phyloP scores from a whole-genome alignment of 805 yeast genomes.

The Candida krabiensis region DNA sequence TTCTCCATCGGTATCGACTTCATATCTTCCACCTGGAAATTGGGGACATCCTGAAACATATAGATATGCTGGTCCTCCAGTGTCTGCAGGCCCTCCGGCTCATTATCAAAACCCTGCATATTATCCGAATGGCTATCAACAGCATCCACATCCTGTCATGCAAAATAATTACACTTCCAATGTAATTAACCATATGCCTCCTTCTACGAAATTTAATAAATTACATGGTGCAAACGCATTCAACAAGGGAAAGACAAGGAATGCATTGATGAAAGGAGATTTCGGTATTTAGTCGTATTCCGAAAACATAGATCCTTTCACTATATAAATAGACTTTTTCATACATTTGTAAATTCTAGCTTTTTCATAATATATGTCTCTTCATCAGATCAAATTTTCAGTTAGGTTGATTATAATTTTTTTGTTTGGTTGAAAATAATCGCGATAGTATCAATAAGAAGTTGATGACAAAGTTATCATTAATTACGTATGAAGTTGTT shows the following conservation, averaged over 20 bases:
- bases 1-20: neutral
- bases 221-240: constrained; percentile 41
- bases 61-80: neutral
- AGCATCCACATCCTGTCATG: constrained; percentile 13
- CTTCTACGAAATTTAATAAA: constrained; percentile 43
- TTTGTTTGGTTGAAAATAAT: constrained; percentile 2
- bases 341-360: too few species aligned
- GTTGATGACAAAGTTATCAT: constrained; percentile 15
- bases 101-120: constrained; percentile 5
- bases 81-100: neutral
- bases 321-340: neutral
- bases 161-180: constrained; percentile 34
- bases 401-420: too few species aligned
- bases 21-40: neutral
- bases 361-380: too few species aligned
- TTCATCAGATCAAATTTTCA: too few species aligned
- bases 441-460: constrained; percentile 8
- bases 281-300: constrained; percentile 68
- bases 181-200: constrained; percentile 49
- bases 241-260: constrained; percentile 58
- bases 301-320: too few species aligned
- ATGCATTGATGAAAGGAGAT: constrained; percentile 62
- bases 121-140: constrained; percentile 2
- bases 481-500: too few species aligned
- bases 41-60: constrained; percentile 1